phyloP scores from a whole-genome alignment of 2,329 filamentous ascomycete genomes.

The Sporothrix brunneoviolacea region DNA sequence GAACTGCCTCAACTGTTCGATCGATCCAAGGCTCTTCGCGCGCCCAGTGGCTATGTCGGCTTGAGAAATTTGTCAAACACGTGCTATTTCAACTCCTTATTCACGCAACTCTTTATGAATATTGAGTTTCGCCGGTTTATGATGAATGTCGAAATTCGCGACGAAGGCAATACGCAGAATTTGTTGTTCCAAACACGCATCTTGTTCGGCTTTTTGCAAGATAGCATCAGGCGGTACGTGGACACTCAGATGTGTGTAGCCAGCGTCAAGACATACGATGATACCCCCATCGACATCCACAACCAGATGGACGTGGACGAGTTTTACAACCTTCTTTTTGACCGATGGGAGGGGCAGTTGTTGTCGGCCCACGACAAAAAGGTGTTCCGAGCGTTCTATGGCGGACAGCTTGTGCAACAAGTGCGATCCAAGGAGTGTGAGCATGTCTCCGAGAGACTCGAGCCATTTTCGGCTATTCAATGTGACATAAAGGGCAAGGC shows the following conservation, averaged over 20 bases:
- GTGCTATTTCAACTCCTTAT: slow-evolving; percentile 91
- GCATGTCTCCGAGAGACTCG: slow-evolving; percentile 84
- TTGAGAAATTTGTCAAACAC: slow-evolving; percentile 91
- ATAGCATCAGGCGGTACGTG: slow-evolving; percentile 65
- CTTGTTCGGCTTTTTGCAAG: slow-evolving; percentile 81
- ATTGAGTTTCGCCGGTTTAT: slow-evolving; percentile 80
- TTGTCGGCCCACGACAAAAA: slow-evolving; percentile 60
- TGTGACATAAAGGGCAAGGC: slow-evolving; percentile 93
- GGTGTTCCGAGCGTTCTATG: slow-evolving; percentile 75
- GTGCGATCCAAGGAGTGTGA: slow-evolving; percentile 91
- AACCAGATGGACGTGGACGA: slow-evolving; percentile 98
- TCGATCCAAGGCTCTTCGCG: slow-evolving; percentile 60
- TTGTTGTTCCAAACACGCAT: slow-evolving; percentile 72
- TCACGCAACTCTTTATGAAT: slow-evolving; percentile 97
- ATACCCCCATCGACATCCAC: slow-evolving; percentile 73
- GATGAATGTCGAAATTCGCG: slow-evolving; percentile 53
- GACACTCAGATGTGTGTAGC: slow-evolving; percentile 67
- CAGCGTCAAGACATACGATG: slow-evolving; percentile 76
- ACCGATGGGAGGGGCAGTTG: slow-evolving; percentile 82
- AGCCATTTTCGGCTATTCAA: slow-evolving; percentile 90
- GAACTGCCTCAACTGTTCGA: slow-evolving; percentile 59
- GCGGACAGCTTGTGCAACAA: slow-evolving; percentile 86
- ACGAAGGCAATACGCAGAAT: slow-evolving; percentile 51
- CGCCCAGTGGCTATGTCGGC: slow-evolving; percentile 76
- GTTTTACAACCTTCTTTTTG: slow-evolving; percentile 91